phyloP scores from a whole-genome alignment of 1,284 basidiomycete species.

The Chalciporus sp. region DNA sequence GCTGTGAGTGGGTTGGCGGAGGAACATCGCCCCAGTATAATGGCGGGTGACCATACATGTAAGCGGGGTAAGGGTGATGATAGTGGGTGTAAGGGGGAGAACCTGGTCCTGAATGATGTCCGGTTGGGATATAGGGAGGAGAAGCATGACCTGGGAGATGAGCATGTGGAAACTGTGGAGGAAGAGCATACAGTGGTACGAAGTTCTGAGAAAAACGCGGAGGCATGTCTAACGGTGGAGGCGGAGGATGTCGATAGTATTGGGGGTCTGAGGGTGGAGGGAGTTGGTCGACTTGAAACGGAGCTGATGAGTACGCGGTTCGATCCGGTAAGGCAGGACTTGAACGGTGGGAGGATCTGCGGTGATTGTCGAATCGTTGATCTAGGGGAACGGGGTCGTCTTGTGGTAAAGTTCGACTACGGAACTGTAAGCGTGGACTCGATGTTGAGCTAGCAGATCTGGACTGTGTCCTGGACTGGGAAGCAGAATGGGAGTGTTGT shows the following conservation, averaged over 20 bases:
- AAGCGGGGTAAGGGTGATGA: slow-evolving; percentile 32
- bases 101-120: slow-evolving; percentile 28
- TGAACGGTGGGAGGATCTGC: slow-evolving; percentile 16
- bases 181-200: slow-evolving; percentile 25
- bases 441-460: slow-evolving; percentile 45
- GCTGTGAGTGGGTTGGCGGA: slow-evolving; percentile 9
- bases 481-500: slow-evolving; percentile 28
- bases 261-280: slow-evolving; percentile 17
- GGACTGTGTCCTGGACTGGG: slow-evolving; percentile 45
- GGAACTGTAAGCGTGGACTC: slow-evolving; percentile 41
- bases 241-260: slow-evolving; percentile 18
- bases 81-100: slow-evolving; percentile 37
- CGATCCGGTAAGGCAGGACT: slow-evolving; percentile 25
- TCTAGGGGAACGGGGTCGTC: slow-evolving; percentile 26
- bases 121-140: slow-evolving; percentile 24
- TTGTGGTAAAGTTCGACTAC: slow-evolving; percentile 32
- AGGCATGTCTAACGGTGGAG: slow-evolving; percentile 28
- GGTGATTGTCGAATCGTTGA: slow-evolving; percentile 24
- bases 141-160: slow-evolving; percentile 32
- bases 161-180: slow-evolving; percentile 23
- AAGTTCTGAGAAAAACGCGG: slow-evolving; percentile 22
- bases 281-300: slow-evolving; percentile 20
- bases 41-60: slow-evolving; percentile 32
- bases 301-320: slow-evolving; percentile 10
- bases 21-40: slow-evolving; percentile 26